Percentiles rank a stretch among this genome's conserved stretches.
phyloP scores from a whole-genome alignment of 495 filamentous ascomycete species.

The Annulohypoxylon nitens region DNA sequence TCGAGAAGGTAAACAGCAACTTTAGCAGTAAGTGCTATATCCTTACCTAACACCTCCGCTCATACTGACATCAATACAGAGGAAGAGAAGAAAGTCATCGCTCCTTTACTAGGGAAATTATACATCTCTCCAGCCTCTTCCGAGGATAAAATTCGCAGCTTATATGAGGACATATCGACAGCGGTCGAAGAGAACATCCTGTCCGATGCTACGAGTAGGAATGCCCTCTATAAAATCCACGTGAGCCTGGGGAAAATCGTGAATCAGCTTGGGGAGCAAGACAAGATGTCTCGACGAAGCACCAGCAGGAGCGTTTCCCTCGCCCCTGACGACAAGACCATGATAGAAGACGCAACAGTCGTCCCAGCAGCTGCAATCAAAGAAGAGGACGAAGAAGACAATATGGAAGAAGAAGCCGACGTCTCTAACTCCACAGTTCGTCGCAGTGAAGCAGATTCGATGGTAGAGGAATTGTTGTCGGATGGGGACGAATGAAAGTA shows the following conservation, averaged over 20 bases:
- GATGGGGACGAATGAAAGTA: constrained; percentile 56
- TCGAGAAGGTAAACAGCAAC: constrained; percentile 68
- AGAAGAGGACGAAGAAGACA: constrained; percentile 54
- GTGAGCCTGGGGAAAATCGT: constrained; percentile 73
- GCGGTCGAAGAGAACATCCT: constrained; percentile 79
- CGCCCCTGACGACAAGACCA: constrained; percentile 45
- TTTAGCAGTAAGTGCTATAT: constrained; percentile 69
- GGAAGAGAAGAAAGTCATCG: constrained; percentile 87
- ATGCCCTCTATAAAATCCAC: constrained; percentile 84
- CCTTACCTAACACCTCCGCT: constrained; percentile 48
- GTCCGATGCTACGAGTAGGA: constrained; percentile 76
- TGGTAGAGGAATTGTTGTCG: constrained; percentile 61
- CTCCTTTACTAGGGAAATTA: constrained; percentile 83
- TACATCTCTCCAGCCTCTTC: constrained; percentile 74
- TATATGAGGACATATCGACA: constrained; percentile 69
- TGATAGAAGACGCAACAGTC: constrained; percentile 49
- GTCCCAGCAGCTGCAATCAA: constrained; percentile 52
- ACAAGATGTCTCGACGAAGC: constrained; percentile 53
- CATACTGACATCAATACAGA: constrained; percentile 63
- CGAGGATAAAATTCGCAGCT: constrained; percentile 60
- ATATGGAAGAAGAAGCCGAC: constrained; percentile 46
- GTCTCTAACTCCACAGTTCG: constrained; percentile 16
- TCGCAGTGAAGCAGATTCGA: constrained; percentile 47
- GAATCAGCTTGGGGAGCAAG: constrained; percentile 63
- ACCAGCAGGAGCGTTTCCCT: constrained; percentile 53